Base-by-base conservation (phyloP, 2,329 filamentous ascomycete genomes). In the Scopulariopsis brevicaulis region DNA sequence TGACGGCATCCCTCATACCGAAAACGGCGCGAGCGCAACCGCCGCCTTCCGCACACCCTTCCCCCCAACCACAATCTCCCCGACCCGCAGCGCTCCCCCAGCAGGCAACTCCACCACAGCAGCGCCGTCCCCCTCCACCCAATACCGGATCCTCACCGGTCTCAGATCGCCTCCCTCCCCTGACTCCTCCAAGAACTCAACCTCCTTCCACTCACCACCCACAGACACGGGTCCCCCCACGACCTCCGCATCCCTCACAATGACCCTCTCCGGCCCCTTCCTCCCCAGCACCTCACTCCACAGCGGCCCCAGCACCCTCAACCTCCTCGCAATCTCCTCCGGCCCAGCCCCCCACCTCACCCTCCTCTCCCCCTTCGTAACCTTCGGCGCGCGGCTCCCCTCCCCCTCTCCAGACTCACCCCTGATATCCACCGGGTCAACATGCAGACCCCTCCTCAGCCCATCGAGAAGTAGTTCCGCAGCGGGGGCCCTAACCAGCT, bases 381-480 rank as follows among this genome's bases (percentile, higher is more conserved):
- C 82, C 67, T 96, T 96, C 1, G 83, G 81, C 1, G 93, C 93
- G 65, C 86, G 80, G 28, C 58, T 59, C 2, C 69, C 53, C 28
- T 54, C 25, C 6, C 34, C 68, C 56, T 57, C 64, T 22, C 40
- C 57, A 10, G 56, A 64, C 58, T 58, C 65, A 68, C 66, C 68
- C 32, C 67, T 67, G 8, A 70, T 66, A 12, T 73, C 68, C 40
- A 68, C 63, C 28, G 85, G 88, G 1, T 83, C 80, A 0, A 91
- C 72, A 65, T 91, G 91, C 0, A 86, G 63, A 0, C 83, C 77
- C 1, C 77, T 70, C 12, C 78, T 75, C 32, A 97, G 78, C 0
- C 82, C 82, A 12, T 82, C 67, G 1, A 90, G 73, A 0, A 99
- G 81, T 73, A 96, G 80, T 3, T 80, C 67, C 0, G 87, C 89